These are phyloP conservation scores for Misopates orontium DNA, from an alignment of 257 asterid species.

Conservation along the genomic window DNA sequence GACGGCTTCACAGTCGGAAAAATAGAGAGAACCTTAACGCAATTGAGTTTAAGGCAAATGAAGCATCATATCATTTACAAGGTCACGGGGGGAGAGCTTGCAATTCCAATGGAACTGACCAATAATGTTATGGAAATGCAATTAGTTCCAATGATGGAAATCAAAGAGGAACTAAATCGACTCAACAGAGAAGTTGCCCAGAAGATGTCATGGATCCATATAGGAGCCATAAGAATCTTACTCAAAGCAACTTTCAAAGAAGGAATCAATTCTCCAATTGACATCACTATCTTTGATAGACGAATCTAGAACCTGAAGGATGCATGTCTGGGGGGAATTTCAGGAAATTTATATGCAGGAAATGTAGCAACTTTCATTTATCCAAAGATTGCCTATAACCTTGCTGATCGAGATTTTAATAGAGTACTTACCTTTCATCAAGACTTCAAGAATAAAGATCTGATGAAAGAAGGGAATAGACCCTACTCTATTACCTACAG, in stretches of 20 bases:
- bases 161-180: background rate
- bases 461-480: background rate
- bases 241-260: background rate
- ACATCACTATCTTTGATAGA: background rate
- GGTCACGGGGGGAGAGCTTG: background rate
- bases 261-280: conserved; percentile 1
- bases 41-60: background rate
- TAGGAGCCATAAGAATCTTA: background rate
- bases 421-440: background rate
- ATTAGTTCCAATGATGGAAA: background rate
- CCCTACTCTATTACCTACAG: conserved; percentile 4
- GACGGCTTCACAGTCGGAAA: background rate
- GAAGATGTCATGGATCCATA: conserved; percentile 3
- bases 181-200: background rate
- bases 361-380: background rate
- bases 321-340: background rate
- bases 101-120: background rate
- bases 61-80: background rate
- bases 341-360: background rate
- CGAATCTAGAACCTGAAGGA: background rate
- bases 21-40: background rate
- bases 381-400: conserved; percentile 1
- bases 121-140: background rate
- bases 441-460: background rate
- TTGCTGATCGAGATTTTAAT: background rate